Percentiles rank a stretch among this genome's conserved stretches.
Conservation (phyloP, 106 monocot species). For the Allium sativum region DNA sequence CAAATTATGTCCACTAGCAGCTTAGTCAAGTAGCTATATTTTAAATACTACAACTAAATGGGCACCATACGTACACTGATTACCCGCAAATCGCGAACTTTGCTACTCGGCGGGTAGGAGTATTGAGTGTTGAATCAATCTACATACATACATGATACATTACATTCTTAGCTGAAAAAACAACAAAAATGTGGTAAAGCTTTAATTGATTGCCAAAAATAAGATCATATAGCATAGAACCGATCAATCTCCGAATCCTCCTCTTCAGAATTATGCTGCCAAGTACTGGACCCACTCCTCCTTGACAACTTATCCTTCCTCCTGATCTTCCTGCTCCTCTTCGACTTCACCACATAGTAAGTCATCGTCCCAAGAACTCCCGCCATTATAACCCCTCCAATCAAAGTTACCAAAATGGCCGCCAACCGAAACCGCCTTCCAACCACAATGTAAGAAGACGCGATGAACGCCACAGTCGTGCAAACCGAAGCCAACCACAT, state of each 20-base stretch:
- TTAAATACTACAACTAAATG: too few species aligned
- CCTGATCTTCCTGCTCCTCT: conserved; percentile 18
- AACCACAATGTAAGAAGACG: conserved; percentile 21
- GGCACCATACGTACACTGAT: too few species aligned
- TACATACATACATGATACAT: too few species aligned
- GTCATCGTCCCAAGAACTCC: conserved; percentile 25
- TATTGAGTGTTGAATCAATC: too few species aligned
- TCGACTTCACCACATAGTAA: conserved; percentile 28
- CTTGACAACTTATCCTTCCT: conserved; percentile 20
- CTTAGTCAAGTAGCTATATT: too few species aligned
- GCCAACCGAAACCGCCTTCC: conserved; percentile 18
- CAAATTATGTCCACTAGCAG: too few species aligned
- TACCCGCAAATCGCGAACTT: too few species aligned
- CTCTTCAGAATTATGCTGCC: conserved; percentile 18
- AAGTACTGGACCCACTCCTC: conserved; percentile 20
- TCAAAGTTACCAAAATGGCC: conserved; percentile 20
- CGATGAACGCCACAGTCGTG: conserved; percentile 25
- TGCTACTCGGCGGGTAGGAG: too few species aligned
- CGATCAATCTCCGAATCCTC: conserved; percentile 23
- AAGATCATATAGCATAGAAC: conserved; percentile 21
- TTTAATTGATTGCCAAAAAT: background rate
- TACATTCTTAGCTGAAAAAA: too few species aligned
- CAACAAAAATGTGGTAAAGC: too few species aligned
- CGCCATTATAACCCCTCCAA: conserved; percentile 28
- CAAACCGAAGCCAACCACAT: conserved; percentile 37